Conservation (phyloP, 2,329 filamentous ascomycete species). For the Botrytis cinerea region DNA sequence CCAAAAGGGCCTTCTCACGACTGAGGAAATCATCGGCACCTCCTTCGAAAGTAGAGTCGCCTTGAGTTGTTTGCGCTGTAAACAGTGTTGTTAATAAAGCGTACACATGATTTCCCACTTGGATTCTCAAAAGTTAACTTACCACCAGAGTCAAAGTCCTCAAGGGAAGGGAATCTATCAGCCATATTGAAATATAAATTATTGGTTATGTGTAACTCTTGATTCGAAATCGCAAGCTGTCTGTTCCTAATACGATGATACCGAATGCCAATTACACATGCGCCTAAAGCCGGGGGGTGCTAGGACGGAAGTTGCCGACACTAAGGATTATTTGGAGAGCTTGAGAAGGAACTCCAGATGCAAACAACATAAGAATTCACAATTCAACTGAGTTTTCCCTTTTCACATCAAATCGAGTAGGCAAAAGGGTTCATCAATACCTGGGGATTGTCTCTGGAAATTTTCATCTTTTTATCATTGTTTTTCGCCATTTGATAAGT, state of each 20-base stretch:
- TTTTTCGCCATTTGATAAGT: background rate
- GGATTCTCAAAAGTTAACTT: conserved; percentile 27
- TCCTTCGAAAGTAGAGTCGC: conserved; percentile 52
- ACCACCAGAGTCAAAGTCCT: conserved; percentile 59
- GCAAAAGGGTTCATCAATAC: background rate
- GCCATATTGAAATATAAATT: conserved; percentile 49
- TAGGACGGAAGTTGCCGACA: conserved; percentile 21
- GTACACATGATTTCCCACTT: conserved; percentile 12
- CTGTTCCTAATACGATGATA: conserved; percentile 16
- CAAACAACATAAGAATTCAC: conserved; percentile 12
- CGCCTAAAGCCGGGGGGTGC: conserved; percentile 6
- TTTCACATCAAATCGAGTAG: conserved; percentile 2
- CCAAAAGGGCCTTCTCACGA: conserved; percentile 83
- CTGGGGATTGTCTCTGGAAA: background rate
- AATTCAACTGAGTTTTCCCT: conserved; percentile 12
- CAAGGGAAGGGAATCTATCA: conserved; percentile 60
- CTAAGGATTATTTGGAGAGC: conserved; percentile 25
- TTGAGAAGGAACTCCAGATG: conserved; percentile 13
- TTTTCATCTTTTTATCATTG: background rate
- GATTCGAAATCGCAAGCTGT: conserved; percentile 24
- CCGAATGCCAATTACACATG: conserved; percentile 12
- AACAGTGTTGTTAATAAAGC: conserved; percentile 28
- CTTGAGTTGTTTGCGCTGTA: conserved; percentile 64
- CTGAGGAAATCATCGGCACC: conserved; percentile 81
- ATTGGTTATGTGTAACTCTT: conserved; percentile 22